These are phyloP conservation scores for Lasiodiplodia hormozganensis DNA, from an alignment of 2,329 filamentous ascomycete genomes.

Conservation along the genomic window DNA sequence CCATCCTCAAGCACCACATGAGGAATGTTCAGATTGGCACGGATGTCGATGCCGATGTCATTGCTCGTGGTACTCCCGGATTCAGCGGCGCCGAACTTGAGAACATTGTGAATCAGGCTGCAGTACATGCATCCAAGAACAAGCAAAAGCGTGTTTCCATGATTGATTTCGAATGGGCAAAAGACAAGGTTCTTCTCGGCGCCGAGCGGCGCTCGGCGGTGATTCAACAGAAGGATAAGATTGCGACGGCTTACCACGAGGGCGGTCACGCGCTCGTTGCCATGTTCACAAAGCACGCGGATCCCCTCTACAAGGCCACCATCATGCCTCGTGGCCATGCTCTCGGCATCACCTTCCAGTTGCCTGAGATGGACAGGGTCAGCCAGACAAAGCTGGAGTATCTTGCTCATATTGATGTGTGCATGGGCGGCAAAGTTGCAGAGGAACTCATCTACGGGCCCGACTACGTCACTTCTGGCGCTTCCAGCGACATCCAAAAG, in stretches of 20 bases:
- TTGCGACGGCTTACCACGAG: slow-evolving; percentile 95
- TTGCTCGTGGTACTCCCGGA: slow-evolving; percentile 87
- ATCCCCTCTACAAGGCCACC: slow-evolving; percentile 93
- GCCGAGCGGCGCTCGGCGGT: slow-evolving; percentile 89
- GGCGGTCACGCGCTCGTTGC: slow-evolving; percentile 92
- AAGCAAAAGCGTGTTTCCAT: slow-evolving; percentile 78
- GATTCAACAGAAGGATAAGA: slow-evolving; percentile 91
- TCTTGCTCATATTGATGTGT: slow-evolving; percentile 77
- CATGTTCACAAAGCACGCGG: slow-evolving; percentile 78
- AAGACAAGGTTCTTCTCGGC: slow-evolving; percentile 97
- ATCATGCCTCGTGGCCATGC: slow-evolving; percentile 90
- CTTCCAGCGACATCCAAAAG: slow-evolving; percentile 78
- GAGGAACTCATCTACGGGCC: slow-evolving; percentile 91
- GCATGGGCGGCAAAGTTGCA: slow-evolving; percentile 85
- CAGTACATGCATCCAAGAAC: slow-evolving; percentile 89
- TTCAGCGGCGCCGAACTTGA: slow-evolving; percentile 96
- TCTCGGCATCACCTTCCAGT: slow-evolving; percentile 83
- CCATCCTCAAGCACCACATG: slow-evolving; percentile 92
- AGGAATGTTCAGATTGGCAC: slow-evolving; percentile 83
- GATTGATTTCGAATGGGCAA: slow-evolving; percentile 92
- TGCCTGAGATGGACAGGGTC: slow-evolving; percentile 93
- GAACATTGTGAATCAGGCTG: slow-evolving; percentile 96
- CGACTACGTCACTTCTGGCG: slow-evolving; percentile 91
- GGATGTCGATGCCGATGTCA: slow-evolving; percentile 81
- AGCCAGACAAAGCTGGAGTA: slow-evolving; percentile 87